phyloP scores from a whole-genome alignment of 306 rosid genomes.

The Pterocarpus macrocarpus region DNA sequence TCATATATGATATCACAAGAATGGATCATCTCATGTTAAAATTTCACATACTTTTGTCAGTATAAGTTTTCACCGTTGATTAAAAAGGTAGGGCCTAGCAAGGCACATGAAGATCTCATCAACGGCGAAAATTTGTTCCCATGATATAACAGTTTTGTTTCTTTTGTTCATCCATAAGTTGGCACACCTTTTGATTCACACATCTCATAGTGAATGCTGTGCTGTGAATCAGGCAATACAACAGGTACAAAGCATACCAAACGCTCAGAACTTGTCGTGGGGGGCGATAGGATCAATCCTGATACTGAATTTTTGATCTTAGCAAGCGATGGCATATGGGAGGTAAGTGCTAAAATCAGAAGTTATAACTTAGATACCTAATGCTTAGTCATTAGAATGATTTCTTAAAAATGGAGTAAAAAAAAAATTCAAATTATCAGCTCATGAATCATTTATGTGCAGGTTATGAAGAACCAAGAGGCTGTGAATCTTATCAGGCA shows the following conservation, averaged over 20 bases:
- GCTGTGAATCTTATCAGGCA: constrained; percentile 84
- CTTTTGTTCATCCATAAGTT: constrained; percentile 4
- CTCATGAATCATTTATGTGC: constrained; percentile 19
- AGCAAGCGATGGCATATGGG: constrained; percentile 89
- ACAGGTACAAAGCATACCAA: constrained; percentile 40
- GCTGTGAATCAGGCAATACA: constrained; percentile 41
- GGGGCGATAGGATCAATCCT: constrained; percentile 58
- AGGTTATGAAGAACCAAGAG: constrained; percentile 92
- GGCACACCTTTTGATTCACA: constrained; percentile 20
- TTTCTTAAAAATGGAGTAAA: background rate
- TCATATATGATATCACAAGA: too few relatives aligned
- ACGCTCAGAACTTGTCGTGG: constrained; percentile 68
- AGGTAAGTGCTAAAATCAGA: constrained; percentile 56
- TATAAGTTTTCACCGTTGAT: too few relatives aligned
- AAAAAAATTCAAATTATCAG: background rate
- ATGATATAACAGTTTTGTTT: background rate
- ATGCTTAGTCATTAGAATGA: background rate
- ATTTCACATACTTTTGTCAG: too few relatives aligned
- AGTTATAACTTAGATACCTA: background rate
- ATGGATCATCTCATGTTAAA: too few relatives aligned
- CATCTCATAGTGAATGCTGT: constrained; percentile 34
- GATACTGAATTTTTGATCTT: constrained; percentile 78
- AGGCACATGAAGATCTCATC: too few relatives aligned
- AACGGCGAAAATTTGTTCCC: too few relatives aligned
- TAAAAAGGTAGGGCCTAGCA: too few relatives aligned